These are phyloP conservation scores for Hymenoscyphus salicellus DNA, from an alignment of 2,329 filamentous ascomycete genomes.

Conservation along the genomic window DNA sequence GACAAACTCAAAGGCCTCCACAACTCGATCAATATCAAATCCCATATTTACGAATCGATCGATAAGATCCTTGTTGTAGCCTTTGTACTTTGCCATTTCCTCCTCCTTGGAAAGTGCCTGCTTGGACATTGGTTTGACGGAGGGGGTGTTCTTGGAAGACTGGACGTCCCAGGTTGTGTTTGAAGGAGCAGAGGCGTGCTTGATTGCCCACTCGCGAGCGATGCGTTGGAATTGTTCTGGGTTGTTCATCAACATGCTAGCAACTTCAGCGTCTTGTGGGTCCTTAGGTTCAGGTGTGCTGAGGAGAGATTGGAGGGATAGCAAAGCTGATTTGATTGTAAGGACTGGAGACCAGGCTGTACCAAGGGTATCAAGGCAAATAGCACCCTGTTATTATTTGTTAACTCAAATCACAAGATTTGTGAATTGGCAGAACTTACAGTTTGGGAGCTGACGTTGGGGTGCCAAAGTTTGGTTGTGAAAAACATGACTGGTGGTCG, in stretches of 20 bases:
- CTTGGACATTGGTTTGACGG: slow-evolving; percentile 26
- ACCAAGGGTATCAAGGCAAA: slow-evolving; percentile 90
- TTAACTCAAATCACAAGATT: slow-evolving; percentile 28
- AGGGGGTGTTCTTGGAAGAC: slow-evolving; percentile 36
- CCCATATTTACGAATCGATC: slow-evolving; percentile 87
- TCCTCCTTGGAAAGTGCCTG: slow-evolving; percentile 29
- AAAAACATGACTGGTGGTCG: slow-evolving; percentile 89
- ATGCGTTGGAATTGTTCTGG: slow-evolving; percentile 76
- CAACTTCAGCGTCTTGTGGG: slow-evolving; percentile 94
- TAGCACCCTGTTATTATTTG: slow-evolving; percentile 67
- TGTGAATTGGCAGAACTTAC: slow-evolving; percentile 49
- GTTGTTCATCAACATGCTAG: slow-evolving; percentile 78
- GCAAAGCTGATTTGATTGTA: slow-evolving; percentile 90
- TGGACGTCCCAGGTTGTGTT: slow-evolving; percentile 48
- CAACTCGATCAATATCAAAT: slow-evolving; percentile 82
- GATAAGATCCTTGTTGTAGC: slow-evolving; percentile 81
- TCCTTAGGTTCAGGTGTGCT: slow-evolving; percentile 93
- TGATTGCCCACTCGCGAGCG: slow-evolving; percentile 87
- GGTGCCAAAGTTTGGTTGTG: slow-evolving; percentile 92
- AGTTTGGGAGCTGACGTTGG: slow-evolving; percentile 91
- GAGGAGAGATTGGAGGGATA: slow-evolving; percentile 89
- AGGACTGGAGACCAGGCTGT: slow-evolving; percentile 92
- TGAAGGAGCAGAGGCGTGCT: slow-evolving; percentile 73
- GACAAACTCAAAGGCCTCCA: slow-evolving; percentile 76
- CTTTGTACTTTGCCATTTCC: slow-evolving; percentile 63